Evolutionary conservation across 2,329 filamentous ascomycete genomes (phyloP), one percentile per base, ranked within the genome.

Genomic region (Cladosporium phlei): DNA sequence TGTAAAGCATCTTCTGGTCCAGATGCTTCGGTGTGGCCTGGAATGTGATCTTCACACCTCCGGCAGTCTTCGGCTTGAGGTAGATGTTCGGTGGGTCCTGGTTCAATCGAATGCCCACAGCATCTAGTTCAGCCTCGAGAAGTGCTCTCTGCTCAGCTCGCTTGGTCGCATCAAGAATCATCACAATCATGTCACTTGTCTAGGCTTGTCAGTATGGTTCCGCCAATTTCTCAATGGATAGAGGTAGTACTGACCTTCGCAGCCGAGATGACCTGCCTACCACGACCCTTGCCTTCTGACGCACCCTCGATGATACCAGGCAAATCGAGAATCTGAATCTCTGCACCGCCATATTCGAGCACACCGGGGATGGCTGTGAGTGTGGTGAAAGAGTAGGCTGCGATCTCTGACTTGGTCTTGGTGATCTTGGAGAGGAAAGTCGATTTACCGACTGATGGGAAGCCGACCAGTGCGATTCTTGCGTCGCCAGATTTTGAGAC

Each of bases 361-460:
- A 98, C 94, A 57, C 93, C 93, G 1, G 93, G 93, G 57, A 98
- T 98, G 27, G 93, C 94, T 8, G 93, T 98, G 34, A 98, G 76
- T 1, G 93, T 98, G 9, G 93, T 98, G 79, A 98, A 98, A 47
- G 91, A 83, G 65, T 98, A 98, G 0, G 93, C 87, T 1, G 93
- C 93, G 21, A 96, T 89, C 66, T 96, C 91, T 40, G 89, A 95
- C 63, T 88, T 89, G 29, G 94, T 98, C 72, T 95, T 97, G 39
- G 93, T 98, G 66, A 98, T 94, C 64, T 97, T 96, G 38, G 90
- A 96, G n/a, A 98, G 68, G 64, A 98, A 97, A 0, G 93, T 98
- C 2, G 93, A 98, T 73, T 98, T 98, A 66, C 93, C 93, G 42
- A 98, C 93, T 0, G 94, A 98, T 0, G 94, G 93, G 60, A 98